Percentiles rank a stretch among this genome's conserved stretches.
phyloP scores from a whole-genome alignment of 2,329 filamentous ascomycete species.

The Zymoseptoria passerinii region DNA sequence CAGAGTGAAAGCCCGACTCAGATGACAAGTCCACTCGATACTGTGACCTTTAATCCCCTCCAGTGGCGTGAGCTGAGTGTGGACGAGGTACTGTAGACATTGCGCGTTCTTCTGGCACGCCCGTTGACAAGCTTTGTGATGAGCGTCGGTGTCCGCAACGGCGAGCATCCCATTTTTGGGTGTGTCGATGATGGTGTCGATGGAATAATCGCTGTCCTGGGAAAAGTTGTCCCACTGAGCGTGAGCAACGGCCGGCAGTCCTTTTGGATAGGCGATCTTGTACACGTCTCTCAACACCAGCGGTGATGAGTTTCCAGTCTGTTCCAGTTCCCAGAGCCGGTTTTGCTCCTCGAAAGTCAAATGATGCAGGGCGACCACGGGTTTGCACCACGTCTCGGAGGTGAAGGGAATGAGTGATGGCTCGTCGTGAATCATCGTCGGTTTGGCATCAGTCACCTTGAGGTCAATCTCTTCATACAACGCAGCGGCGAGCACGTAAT shows the following conservation, averaged over 20 bases:
- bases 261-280: conserved; percentile 5
- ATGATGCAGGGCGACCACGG: conserved; percentile 21
- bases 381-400: conserved; percentile 20
- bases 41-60: neutral
- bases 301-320: neutral
- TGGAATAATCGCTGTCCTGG: conserved; percentile 3
- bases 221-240: conserved; percentile 16
- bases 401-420: conserved; percentile 13
- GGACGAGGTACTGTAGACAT: conserved; percentile 16
- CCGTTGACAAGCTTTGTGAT: conserved; percentile 8
- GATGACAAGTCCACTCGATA: conserved; percentile 11
- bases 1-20: conserved; percentile 17
- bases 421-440: conserved; percentile 18
- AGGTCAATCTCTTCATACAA: conserved; percentile 20
- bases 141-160: conserved; percentile 4
- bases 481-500: conserved; percentile 19
- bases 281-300: conserved; percentile 12
- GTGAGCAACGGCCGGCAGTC: neutral
- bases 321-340: conserved; percentile 14
- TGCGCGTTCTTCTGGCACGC: conserved; percentile 11
- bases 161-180: conserved; percentile 2
- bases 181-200: conserved; percentile 5
- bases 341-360: conserved; percentile 13
- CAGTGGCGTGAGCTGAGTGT: conserved; percentile 1
- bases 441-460: conserved; percentile 14